Evolutionary conservation across 345 rosid species (phyloP).

Genomic region (Eutrema heterophyllum): DNA sequence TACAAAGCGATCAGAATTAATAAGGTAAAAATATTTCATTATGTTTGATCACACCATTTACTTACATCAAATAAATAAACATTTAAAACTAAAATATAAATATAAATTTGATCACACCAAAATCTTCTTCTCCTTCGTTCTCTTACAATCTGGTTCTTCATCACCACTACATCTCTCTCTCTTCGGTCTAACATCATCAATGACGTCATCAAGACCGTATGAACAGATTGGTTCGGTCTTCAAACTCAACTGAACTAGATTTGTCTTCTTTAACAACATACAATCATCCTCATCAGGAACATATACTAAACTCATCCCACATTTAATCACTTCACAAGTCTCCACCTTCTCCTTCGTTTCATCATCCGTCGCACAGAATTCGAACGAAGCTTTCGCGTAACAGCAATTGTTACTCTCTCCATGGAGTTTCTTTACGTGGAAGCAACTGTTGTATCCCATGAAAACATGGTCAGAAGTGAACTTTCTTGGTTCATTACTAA

Average conservation of each 20-base stretch:
- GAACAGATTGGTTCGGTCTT: not conserved
- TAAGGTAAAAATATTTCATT: too few relatives aligned
- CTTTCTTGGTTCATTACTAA: constrained; percentile 18
- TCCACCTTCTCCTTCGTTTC: constrained; percentile 14
- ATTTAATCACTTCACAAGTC: constrained; percentile 21
- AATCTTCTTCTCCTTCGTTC: not conserved
- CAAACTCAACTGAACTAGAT: not conserved
- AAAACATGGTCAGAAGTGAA: constrained; percentile 25
- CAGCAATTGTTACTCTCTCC: constrained; percentile 18
- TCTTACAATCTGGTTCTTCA: constrained; percentile 1
- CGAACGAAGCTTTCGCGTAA: constrained; percentile 26
- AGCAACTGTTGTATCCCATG: constrained; percentile 27
- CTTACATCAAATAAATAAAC: too few relatives aligned
- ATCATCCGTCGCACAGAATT: constrained; percentile 26
- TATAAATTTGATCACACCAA: not conserved
- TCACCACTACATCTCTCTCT: constrained; percentile 15
- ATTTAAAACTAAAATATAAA: too few relatives aligned
- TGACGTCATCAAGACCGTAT: not conserved
- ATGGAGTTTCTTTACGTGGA: constrained; percentile 11
- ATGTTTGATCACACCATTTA: too few relatives aligned
- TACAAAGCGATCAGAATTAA: too few relatives aligned
- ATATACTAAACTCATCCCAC: constrained; percentile 32
- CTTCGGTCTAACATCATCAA: constrained; percentile 18
- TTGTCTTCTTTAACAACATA: constrained; percentile 20
- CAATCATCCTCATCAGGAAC: constrained; percentile 18